Evolutionary conservation across 371 early-diverging fungal genomes (phyloP).

Genomic region (Chytridium lagenaria): DNA sequence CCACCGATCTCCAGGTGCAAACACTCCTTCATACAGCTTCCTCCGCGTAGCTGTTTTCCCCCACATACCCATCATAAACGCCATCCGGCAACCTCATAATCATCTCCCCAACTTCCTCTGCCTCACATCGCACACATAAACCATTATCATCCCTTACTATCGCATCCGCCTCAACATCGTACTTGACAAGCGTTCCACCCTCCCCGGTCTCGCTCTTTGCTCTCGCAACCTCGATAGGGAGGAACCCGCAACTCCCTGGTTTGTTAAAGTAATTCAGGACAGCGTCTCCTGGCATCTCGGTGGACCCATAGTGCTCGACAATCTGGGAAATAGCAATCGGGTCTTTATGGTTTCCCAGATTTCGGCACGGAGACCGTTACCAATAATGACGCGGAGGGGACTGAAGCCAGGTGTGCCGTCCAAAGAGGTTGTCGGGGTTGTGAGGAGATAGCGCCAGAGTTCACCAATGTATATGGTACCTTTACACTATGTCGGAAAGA

Average conservation of each 20-base stretch:
- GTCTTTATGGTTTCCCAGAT: conserved; percentile 67
- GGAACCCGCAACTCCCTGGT: conserved; percentile 37
- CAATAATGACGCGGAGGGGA: conserved; percentile 60
- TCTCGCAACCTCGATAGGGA: conserved; percentile 50
- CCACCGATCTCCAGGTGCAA: conserved; percentile 59
- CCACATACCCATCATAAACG: conserved; percentile 46
- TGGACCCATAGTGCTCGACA: conserved; percentile 65
- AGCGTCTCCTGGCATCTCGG: conserved; percentile 56
- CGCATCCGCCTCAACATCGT: conserved; percentile 50
- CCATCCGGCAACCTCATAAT: conserved; percentile 45
- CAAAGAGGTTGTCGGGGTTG: conserved; percentile 53
- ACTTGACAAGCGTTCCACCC: conserved; percentile 41
- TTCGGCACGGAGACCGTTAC: conserved; percentile 76
- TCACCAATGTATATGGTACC: conserved; percentile 68
- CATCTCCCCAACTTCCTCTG: conserved; percentile 61
- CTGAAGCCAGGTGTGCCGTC: conserved; percentile 55
- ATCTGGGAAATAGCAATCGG: conserved; percentile 62
- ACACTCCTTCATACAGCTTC: conserved; percentile 53
- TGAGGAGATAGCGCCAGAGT: conserved; percentile 69
- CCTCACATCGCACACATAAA: conserved; percentile 51
- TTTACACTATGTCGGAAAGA: conserved; percentile 34
- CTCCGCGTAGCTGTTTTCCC: conserved; percentile 56
- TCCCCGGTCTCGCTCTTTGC: conserved; percentile 38
- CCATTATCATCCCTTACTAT: conserved; percentile 54
- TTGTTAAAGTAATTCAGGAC: conserved; percentile 38